These are phyloP conservation scores for Nicotiana knightiana DNA, from an alignment of 257 asterid species.

Conservation along the genomic window DNA sequence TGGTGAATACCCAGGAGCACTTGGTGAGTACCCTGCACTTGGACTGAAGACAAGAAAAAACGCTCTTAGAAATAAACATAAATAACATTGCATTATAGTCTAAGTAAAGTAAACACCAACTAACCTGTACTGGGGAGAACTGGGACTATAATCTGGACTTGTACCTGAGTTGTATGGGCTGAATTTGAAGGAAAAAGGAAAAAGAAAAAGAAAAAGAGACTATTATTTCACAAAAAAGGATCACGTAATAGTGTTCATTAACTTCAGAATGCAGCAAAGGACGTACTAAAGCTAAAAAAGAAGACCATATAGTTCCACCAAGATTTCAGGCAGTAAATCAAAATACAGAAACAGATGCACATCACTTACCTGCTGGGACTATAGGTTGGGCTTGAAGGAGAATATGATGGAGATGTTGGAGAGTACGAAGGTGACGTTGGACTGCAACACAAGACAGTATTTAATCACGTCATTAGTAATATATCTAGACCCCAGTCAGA, in stretches of 20 bases:
- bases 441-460: slow-evolving; percentile 44
- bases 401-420: slow-evolving; percentile 88
- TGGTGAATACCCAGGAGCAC: slow-evolving; percentile 94
- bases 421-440: slow-evolving; percentile 96
- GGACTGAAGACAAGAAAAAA: slow-evolving; percentile 49
- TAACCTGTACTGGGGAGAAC: slow-evolving; percentile 91
- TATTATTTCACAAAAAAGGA: background rate
- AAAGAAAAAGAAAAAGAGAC: background rate
- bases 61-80: background rate
- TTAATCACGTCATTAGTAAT: background rate
- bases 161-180: slow-evolving; percentile 68
- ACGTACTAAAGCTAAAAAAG: background rate
- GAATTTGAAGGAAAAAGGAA: slow-evolving; percentile 18
- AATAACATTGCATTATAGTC: background rate
- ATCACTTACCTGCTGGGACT: slow-evolving; percentile 89
- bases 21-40: slow-evolving; percentile 94
- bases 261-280: background rate
- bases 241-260: background rate
- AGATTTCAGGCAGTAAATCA: background rate
- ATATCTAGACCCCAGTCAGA: background rate
- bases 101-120: background rate
- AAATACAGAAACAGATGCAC: background rate
- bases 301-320: background rate
- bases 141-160: slow-evolving; percentile 77
- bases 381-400: slow-evolving; percentile 91